Percentiles rank a stretch among this genome's conserved stretches.
These are phyloP conservation scores for Fusarium sacchari DNA, from an alignment of 2,329 filamentous ascomycete genomes.

Conservation along the genomic window DNA sequence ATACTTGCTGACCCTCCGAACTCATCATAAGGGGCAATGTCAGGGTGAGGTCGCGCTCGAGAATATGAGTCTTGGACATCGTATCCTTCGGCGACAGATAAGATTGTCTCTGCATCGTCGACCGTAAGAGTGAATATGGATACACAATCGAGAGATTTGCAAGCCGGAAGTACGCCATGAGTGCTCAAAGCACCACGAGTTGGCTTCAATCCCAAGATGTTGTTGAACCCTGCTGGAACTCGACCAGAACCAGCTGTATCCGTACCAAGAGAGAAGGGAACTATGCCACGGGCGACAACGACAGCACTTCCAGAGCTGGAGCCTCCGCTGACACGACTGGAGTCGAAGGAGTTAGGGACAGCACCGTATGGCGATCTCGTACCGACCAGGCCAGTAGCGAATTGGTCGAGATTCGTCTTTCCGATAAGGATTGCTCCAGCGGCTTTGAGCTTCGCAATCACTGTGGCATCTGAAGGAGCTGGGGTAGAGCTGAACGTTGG, in stretches of 20 bases:
- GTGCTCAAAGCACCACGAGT: slow-evolving; percentile 64
- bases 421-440: slow-evolving; percentile 67
- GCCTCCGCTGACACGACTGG: slow-evolving; percentile 55
- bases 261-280: slow-evolving; percentile 66
- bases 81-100: slow-evolving; percentile 59
- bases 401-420: slow-evolving; percentile 70
- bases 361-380: slow-evolving; percentile 69
- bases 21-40: neutral
- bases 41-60: slow-evolving; percentile 48
- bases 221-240: slow-evolving; percentile 64
- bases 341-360: slow-evolving; percentile 62
- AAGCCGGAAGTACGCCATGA: slow-evolving; percentile 63
- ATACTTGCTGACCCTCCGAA: slow-evolving; percentile 46
- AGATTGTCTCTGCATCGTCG: slow-evolving; percentile 59
- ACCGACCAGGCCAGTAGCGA: slow-evolving; percentile 70
- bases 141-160: slow-evolving; percentile 66
- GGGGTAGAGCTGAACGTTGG: slow-evolving; percentile 58
- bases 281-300: slow-evolving; percentile 61
- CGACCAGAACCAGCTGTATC: slow-evolving; percentile 66
- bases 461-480: slow-evolving; percentile 55
- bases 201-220: slow-evolving; percentile 61
- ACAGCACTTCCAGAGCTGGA: slow-evolving; percentile 68
- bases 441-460: slow-evolving; percentile 60
- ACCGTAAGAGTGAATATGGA: slow-evolving; percentile 62
- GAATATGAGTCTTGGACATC: slow-evolving; percentile 63